A percentile compares a stretch with the other conserved stretches of the same genome.
Conservation (phyloP, 1,284 basidiomycete genomes). For the Peniophora sp. region DNA sequence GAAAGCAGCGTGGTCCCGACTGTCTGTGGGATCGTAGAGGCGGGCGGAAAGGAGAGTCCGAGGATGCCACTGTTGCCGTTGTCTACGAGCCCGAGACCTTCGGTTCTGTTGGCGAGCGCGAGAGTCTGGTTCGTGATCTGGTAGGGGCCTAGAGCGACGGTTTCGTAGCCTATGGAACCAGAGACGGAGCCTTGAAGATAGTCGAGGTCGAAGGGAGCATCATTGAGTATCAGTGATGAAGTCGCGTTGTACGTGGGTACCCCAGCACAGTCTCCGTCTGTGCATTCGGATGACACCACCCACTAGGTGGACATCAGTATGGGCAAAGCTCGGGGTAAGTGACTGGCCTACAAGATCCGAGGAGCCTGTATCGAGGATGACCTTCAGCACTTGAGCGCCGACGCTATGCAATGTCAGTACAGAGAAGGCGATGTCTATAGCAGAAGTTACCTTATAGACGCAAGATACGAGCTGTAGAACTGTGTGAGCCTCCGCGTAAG, state of each 20-base stretch:
- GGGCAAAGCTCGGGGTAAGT: slow-evolving; percentile 4
- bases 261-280: slow-evolving; percentile 20
- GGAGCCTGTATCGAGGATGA: slow-evolving; percentile 52
- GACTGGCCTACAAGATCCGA: slow-evolving; percentile 34
- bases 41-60: slow-evolving; percentile 42
- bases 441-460: slow-evolving; percentile 25
- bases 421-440: slow-evolving; percentile 1
- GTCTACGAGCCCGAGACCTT: slow-evolving; percentile 33
- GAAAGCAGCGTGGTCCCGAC: slow-evolving; percentile 37
- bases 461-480: slow-evolving; percentile 31
- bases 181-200: slow-evolving; percentile 42
- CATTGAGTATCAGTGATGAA: slow-evolving; percentile 23
- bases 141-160: slow-evolving; percentile 34
- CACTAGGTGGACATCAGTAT: slow-evolving; percentile 17
- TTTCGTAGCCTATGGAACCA: slow-evolving; percentile 35
- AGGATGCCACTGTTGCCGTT: slow-evolving; percentile 51
- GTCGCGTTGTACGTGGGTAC: slow-evolving; percentile 23
- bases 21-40: slow-evolving; percentile 37
- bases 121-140: slow-evolving; percentile 32
- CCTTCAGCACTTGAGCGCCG: slow-evolving; percentile 39
- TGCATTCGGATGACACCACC: slow-evolving; percentile 28
- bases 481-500: background rate
- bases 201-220: slow-evolving; percentile 28
- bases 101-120: slow-evolving; percentile 38
- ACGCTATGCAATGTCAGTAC: slow-evolving; percentile 20